Conservation (phyloP, 768 basidiomycete genomes). For the Mycena pura region DNA sequence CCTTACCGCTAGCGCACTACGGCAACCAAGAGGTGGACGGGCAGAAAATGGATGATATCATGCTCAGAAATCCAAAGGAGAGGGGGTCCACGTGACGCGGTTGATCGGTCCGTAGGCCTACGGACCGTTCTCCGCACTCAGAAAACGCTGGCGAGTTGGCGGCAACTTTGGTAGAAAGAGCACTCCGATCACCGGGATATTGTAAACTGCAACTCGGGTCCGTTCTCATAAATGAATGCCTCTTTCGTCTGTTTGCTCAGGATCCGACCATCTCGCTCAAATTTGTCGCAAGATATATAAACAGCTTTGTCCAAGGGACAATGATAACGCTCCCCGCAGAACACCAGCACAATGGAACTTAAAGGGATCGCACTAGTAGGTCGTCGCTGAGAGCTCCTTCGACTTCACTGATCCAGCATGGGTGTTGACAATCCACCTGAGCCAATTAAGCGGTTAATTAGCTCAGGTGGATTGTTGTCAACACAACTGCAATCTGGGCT, state of each 20-base stretch:
- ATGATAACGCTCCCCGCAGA: slow-evolving; percentile 10
- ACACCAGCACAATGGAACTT: slow-evolving; percentile 10
- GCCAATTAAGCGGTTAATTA: no score
- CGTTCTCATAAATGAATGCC: no score
- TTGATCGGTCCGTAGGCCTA: no score
- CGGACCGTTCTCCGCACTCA: no score
- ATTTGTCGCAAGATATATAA: no score
- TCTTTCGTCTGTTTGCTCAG: background rate
- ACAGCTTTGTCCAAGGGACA: slow-evolving; percentile 5
- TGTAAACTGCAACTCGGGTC: background rate
- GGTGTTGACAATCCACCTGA: no score
- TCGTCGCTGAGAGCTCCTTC: background rate
- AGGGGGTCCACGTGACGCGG: no score
- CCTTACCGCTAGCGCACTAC: slow-evolving; percentile 3
- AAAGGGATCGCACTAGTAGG: slow-evolving; percentile 13
- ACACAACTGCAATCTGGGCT: slow-evolving; percentile 17
- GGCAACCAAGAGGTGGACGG: no score
- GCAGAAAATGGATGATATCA: no score
- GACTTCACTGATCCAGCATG: background rate
- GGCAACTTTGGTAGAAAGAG: slow-evolving; percentile 2
- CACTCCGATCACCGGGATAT: slow-evolving; percentile 10
- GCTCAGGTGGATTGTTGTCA: slow-evolving; percentile 12
- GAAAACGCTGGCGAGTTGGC: no score
- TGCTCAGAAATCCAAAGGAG: no score
- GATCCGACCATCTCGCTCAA: slow-evolving; percentile 14